phyloP scores from a whole-genome alignment of 225 moss, liverwort and hornwort genomes.

The Straminergon stramineum region DNA sequence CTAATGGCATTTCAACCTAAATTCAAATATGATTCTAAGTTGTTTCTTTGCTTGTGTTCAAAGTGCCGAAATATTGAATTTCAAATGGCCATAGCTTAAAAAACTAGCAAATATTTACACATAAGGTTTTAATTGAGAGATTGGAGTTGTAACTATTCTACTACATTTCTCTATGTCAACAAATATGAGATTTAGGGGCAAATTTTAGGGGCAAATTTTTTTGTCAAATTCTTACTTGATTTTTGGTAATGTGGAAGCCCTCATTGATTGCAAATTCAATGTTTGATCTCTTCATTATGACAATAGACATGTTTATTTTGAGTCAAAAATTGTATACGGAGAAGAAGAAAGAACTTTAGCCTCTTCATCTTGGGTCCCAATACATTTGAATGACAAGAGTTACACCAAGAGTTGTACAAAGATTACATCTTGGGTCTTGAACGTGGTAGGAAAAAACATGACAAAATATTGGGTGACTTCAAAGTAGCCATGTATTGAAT shows the following conservation, averaged over 20 bases:
- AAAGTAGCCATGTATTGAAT: not conserved
- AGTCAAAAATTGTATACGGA: not conserved
- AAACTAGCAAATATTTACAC: not conserved
- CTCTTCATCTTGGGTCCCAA: no score
- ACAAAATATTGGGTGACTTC: not conserved
- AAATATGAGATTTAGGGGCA: not conserved
- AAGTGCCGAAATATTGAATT: not conserved
- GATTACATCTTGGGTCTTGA: not conserved
- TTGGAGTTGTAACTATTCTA: not conserved
- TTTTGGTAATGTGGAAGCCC: not conserved
- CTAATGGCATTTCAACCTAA: not conserved
- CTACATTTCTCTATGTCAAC: not conserved
- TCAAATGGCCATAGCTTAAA: not conserved
- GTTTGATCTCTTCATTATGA: not conserved
- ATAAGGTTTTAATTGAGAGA: not conserved
- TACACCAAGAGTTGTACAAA: not conserved
- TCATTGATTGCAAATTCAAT: no score
- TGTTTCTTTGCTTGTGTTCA: not conserved
- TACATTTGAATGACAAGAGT: not conserved
- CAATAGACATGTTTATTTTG: not conserved
- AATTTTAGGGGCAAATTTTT: fast-evolving
- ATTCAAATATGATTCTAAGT: not conserved
- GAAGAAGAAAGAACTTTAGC: not conserved
- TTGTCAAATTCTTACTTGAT: not conserved
- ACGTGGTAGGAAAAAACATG: not conserved